Conservation (phyloP, 192 early-diverging fungal genomes). For the Coemansia sp. region DNA sequence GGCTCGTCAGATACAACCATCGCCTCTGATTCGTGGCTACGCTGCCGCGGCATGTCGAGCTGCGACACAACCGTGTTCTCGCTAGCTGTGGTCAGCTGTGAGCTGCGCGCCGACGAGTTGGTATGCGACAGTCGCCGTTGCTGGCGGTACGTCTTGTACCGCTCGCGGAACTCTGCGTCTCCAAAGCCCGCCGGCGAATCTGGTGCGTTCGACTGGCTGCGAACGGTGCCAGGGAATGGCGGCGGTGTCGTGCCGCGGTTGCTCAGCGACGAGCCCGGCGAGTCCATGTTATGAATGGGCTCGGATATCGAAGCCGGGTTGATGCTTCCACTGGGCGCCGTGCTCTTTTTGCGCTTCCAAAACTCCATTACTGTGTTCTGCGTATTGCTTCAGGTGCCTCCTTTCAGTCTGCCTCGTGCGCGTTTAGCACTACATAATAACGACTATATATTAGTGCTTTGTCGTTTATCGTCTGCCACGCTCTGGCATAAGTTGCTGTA, state of each 20-base stretch:
- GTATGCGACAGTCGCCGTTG: constrained; percentile 48
- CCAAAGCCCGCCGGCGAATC: neutral
- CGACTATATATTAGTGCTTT: too few species aligned
- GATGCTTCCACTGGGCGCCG: constrained; percentile 22
- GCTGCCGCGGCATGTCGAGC: constrained; percentile 17
- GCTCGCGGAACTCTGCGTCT: constrained; percentile 45
- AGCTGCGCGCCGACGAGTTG: constrained; percentile 33
- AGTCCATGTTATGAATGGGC: constrained; percentile 50
- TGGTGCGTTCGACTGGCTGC: neutral
- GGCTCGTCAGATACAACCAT: constrained; percentile 13
- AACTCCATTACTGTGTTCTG: constrained; percentile 35
- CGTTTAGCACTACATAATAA: too few species aligned
- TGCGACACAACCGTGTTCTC: constrained; percentile 13
- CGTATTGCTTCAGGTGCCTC: neutral
- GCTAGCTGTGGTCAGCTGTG: constrained; percentile 44
- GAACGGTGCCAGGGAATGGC: neutral
- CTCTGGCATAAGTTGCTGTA: too few species aligned
- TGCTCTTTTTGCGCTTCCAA: constrained; percentile 54
- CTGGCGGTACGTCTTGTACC: constrained; percentile 47
- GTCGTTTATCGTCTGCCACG: too few species aligned
- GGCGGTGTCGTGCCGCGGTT: constrained; percentile 17
- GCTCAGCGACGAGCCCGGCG: constrained; percentile 7
- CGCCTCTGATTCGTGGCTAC: constrained; percentile 34
- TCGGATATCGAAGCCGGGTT: constrained; percentile 42
- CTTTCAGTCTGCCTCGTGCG: neutral